Evolutionary conservation across 2,329 filamentous ascomycete genomes (phyloP), one percentile per base, ranked within the genome.

Genomic region (Venturia aucupariae): DNA sequence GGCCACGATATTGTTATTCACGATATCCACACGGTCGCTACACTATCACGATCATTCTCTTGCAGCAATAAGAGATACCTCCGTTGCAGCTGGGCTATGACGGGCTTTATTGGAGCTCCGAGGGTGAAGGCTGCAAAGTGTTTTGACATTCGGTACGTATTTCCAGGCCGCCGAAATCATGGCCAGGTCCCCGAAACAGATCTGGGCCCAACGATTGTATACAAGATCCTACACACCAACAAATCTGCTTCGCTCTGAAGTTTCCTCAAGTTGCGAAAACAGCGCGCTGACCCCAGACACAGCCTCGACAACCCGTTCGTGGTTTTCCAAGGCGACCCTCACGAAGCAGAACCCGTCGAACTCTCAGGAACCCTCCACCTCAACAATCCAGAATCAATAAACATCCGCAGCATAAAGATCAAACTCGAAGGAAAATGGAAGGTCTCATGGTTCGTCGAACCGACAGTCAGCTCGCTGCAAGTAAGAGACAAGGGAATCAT

Each of bases 251-350:
- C 27, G 24, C 11, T 10, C 48, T 32, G 3, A 4, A n/a, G n/a
- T 39, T 7, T 24, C 19, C 19, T 2, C 13, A 11, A 22, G 15
- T 17, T 1, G 27, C 17, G 15, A 41, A n/a, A 60, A 6, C 24
- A 27, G 17, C n/a, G 7, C 11, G 41, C 59, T 44, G 59, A 41
- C 59, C 38, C 27, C 35, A 27, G 19, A 39, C 22, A 30, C 38
- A 78, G 76, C 65, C 79, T 79, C 42, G 75, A 79, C 66, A 76
- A 75, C 39, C 75, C 77, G 24, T 81, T 81, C 68, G 76, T 81
- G 35, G 79, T 81, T 67, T 80, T 81, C 71, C 74, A 79, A 67
- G 79, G 79, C 69, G 74, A 76, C 68, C 74, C 78, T 64, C 76
- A 78, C 62, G 78, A 80, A 67, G 75, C 77, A 48, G 72, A 76